Percentiles rank a stretch among this genome's conserved stretches.
These are phyloP conservation scores for Dillenia turbinata DNA, from an alignment of 164 flowering plant species.

Conservation along the genomic window DNA sequence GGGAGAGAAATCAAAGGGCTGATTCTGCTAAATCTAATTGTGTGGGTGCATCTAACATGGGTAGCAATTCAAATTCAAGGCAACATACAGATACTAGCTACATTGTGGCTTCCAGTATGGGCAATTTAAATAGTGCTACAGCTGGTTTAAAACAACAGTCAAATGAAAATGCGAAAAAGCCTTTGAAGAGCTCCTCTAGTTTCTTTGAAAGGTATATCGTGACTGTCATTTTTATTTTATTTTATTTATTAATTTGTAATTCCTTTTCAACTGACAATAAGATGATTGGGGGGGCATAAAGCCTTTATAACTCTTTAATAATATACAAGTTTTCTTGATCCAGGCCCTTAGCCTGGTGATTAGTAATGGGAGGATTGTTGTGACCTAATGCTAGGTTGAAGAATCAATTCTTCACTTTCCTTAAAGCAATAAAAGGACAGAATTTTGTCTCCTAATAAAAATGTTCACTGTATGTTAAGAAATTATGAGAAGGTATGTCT, in stretches of 20 bases:
- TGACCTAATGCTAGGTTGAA: too few species aligned
- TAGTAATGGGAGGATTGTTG: too few species aligned
- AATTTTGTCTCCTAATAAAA: too few species aligned
- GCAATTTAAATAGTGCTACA: slow-evolving; percentile 16
- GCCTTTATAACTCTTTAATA: too few species aligned
- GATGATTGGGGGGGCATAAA: too few species aligned
- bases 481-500: too few species aligned
- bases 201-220: slow-evolving; percentile 77
- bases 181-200: slow-evolving; percentile 30
- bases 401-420: too few species aligned
- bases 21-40: slow-evolving; percentile 15
- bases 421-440: too few species aligned
- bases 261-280: too few species aligned
- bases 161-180: slow-evolving; percentile 36
- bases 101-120: slow-evolving; percentile 14
- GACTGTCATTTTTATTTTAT: background rate
- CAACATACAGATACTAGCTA: slow-evolving; percentile 11
- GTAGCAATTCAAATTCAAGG: slow-evolving; percentile 9
- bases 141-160: slow-evolving; percentile 21
- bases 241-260: background rate
- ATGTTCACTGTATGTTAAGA: too few species aligned
- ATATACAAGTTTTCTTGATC: too few species aligned
- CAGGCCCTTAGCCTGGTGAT: too few species aligned
- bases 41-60: slow-evolving; percentile 12
- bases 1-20: slow-evolving; percentile 14